Evolutionary conservation across 1,139 yeast species (phyloP).

Genomic region (Candida gigantensis): DNA sequence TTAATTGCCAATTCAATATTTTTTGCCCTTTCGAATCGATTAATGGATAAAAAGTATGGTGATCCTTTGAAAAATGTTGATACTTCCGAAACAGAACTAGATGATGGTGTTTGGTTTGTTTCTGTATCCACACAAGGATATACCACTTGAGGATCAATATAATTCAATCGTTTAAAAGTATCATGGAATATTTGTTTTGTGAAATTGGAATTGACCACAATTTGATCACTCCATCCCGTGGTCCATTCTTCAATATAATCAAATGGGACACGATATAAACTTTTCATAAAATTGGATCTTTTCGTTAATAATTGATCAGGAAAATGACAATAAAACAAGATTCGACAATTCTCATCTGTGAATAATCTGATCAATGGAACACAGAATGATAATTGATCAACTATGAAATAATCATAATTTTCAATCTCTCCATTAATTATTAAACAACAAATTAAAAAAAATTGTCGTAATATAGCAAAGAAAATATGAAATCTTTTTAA

Average conservation of each 20-base stretch:
- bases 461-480: slow-evolving; percentile 82
- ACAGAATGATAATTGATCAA: slow-evolving; percentile 88
- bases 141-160: slow-evolving; percentile 63
- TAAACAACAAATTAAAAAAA: slow-evolving; percentile 59
- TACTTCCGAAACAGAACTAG: slow-evolving; percentile 34
- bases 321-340: slow-evolving; percentile 91
- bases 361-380: slow-evolving; percentile 69
- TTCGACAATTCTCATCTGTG: slow-evolving; percentile 40
- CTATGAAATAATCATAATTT: slow-evolving; percentile 68
- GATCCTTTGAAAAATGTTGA: slow-evolving; percentile 31
- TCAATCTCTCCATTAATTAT: slow-evolving; percentile 48
- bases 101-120: slow-evolving; percentile 18
- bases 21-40: slow-evolving; percentile 87
- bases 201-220: slow-evolving; percentile 86
- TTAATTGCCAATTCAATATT: slow-evolving; percentile 75
- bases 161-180: slow-evolving; percentile 54
- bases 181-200: slow-evolving; percentile 68
- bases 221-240: slow-evolving; percentile 71
- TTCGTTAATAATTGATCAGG: slow-evolving; percentile 84
- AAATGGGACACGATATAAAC: slow-evolving; percentile 76
- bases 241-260: slow-evolving; percentile 81
- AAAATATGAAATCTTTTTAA: slow-evolving; percentile 70
- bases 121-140: slow-evolving; percentile 81
- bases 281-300: slow-evolving; percentile 56
- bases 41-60: slow-evolving; percentile 67